These are phyloP conservation scores for Stephania yunnanensis DNA, from an alignment of 164 flowering plant genomes.

Conservation along the genomic window DNA sequence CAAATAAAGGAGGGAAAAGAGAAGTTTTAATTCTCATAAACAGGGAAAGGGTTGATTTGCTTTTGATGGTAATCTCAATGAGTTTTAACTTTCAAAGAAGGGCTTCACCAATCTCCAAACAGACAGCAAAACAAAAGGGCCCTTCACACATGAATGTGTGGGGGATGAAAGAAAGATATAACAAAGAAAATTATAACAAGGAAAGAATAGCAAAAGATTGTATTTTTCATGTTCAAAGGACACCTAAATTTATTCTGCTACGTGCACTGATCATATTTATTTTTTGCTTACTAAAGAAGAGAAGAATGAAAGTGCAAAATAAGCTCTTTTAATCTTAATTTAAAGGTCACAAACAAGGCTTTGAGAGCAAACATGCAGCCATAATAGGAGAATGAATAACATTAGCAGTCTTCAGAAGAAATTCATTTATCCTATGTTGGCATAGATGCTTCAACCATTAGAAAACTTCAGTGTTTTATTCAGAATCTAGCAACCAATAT, in stretches of 20 bases:
- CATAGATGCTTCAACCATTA: too few species aligned
- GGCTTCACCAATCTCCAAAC: neutral
- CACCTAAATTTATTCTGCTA: neutral
- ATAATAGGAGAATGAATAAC: too few species aligned
- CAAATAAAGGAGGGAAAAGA: neutral
- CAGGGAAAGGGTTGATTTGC: neutral
- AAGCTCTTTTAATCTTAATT: neutral
- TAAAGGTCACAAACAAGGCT: too few species aligned
- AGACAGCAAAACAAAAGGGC: neutral
- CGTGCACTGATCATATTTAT: neutral
- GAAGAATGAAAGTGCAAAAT: neutral
- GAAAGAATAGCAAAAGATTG: neutral
- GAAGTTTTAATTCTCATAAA: neutral
- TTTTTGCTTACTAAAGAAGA: neutral
- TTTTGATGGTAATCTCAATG: neutral
- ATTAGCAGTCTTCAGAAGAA: too few species aligned
- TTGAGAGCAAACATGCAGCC: too few species aligned
- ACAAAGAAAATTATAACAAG: neutral
- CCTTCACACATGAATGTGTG: slow-evolving; percentile 1
- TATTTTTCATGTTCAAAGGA: neutral
- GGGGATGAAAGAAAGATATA: neutral
- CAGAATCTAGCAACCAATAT: too few species aligned
- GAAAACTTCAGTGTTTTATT: too few species aligned
- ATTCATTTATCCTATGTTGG: too few species aligned
- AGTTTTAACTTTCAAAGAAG: neutral